Conservation (phyloP, 2,329 filamentous ascomycete genomes). For the Pyrenophora tritici-repentis region DNA sequence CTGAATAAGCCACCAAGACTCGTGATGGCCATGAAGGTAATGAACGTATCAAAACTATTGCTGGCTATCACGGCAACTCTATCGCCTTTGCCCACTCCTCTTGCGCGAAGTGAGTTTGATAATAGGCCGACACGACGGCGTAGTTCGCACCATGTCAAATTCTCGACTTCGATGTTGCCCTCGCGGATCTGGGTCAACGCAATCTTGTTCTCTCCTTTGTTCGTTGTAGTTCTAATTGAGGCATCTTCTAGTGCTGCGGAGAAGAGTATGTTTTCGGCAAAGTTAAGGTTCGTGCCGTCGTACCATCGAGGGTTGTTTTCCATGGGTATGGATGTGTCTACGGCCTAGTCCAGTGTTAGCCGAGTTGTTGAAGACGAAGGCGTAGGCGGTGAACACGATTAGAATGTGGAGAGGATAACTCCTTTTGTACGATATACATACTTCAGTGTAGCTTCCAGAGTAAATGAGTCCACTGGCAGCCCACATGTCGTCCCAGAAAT, state of each 20-base stretch:
- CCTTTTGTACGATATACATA: slow-evolving; percentile 5
- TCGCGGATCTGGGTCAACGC: slow-evolving; percentile 76
- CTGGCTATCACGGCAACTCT: slow-evolving; percentile 75
- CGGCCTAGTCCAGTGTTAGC: slow-evolving; percentile 46
- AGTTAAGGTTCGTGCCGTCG: slow-evolving; percentile 73
- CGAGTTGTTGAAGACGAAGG: no score
- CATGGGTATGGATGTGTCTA: slow-evolving; percentile 73
- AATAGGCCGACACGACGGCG: slow-evolving; percentile 63
- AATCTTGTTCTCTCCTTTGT: slow-evolving; percentile 73
- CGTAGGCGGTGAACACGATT: no score
- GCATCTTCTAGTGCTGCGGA: slow-evolving; percentile 51
- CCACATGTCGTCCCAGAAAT: slow-evolving; percentile 49
- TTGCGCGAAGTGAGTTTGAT: slow-evolving; percentile 67
- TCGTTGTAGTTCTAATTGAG: slow-evolving; percentile 55
- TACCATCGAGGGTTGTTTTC: slow-evolving; percentile 79
- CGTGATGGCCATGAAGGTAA: slow-evolving; percentile 70
- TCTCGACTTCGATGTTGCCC: slow-evolving; percentile 57
- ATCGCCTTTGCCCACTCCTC: slow-evolving; percentile 72
- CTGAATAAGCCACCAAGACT: slow-evolving; percentile 77
- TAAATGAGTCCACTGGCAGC: slow-evolving; percentile 34
- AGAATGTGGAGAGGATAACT: no score
- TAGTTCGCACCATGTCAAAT: slow-evolving; percentile 71
- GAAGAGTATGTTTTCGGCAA: slow-evolving; percentile 80
- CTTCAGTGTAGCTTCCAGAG: slow-evolving; percentile 36
- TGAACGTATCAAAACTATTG: slow-evolving; percentile 75